Evolutionary conservation across 305 asterid genomes (phyloP), one percentile per base, ranked within the genome.

Genomic region (Euphrasia arctica): DNA sequence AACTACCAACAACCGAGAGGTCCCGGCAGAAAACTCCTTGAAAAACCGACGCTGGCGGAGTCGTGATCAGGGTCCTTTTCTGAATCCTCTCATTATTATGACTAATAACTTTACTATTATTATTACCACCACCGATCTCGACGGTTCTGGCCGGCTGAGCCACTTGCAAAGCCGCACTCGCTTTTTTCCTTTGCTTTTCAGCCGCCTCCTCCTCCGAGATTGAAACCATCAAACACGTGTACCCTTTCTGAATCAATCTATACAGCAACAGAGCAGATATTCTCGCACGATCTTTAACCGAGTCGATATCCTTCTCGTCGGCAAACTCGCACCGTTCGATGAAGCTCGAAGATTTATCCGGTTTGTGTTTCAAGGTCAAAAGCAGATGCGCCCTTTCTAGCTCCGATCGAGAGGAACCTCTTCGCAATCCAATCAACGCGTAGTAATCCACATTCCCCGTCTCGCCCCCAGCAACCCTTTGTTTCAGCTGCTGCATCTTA

Each of bases 21-120:
- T 92, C 97, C 82, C 98, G 70, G 67, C 98, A 92, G 69, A 92
- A 92, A 27, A 85, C 96, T 2, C 97, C 98, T 69, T 92, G 95
- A 60, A 79, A 83, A 41, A 70, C 81, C 0, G 98, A 79, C 0
- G 83, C 52, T 7, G 79, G 75, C 5, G 83, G 88, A 0, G 81
- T 60, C 28, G 77, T 62, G 3, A 68, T 18, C 1, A 55, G 6
- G 47, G 58, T 49, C 71, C 75, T 80, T 49, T 45, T 76, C 39
- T 78, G 86, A 5, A 60, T 56, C 50, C 51, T 60, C 34, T 28
- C 29, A 10, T 25, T 69, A 42, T 42, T 49, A 25, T n/a, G 58
- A 13, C 5, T 50, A 13, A 8, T 43, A 43, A 7, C 5, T 3
- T 52, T 52, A 4, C 22, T 22, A 22, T 52, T 8, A 22, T 52